Percentiles rank a stretch among this genome's conserved stretches.
Conservation (phyloP, 148 eudicot genomes). For the Arbutus unedo region DNA sequence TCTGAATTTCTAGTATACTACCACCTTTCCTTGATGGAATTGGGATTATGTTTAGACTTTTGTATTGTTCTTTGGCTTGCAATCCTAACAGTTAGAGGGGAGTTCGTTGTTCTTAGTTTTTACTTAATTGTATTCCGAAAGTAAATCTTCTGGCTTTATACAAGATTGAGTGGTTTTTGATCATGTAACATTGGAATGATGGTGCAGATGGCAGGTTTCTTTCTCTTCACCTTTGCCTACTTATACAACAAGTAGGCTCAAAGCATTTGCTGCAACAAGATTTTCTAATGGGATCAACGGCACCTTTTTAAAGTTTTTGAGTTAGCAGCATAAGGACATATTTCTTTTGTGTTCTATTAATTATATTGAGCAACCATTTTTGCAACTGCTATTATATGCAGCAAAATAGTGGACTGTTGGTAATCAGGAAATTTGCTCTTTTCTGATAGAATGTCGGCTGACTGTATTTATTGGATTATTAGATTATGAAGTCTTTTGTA, state of each 20-base stretch:
- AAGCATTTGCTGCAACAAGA: not conserved
- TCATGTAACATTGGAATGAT: slow-evolving; percentile 4
- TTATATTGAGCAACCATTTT: not conserved
- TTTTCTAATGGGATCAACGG: not conserved
- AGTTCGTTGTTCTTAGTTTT: not conserved
- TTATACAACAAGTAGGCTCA: slow-evolving; percentile 64
- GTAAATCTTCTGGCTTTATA: no score
- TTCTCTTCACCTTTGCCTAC: slow-evolving; percentile 63
- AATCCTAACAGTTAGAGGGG: not conserved
- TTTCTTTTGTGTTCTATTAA: not conserved
- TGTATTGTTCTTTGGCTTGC: not conserved
- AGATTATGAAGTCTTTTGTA: no score
- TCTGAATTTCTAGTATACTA: not conserved
- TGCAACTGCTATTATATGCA: not conserved
- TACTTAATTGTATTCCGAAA: no score
- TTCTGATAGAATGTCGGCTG: not conserved
- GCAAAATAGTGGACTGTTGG: not conserved
- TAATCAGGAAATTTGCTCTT: not conserved
- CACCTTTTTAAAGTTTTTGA: slow-evolving; percentile 1
- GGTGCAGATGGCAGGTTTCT: slow-evolving; percentile 86
- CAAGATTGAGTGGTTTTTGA: not conserved
- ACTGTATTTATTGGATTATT: no score
- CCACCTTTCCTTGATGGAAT: no score
- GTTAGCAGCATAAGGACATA: not conserved
- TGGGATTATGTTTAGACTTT: no score